Conservation (phyloP, 2,329 filamentous ascomycete species). For the Fusarium sp. region DNA sequence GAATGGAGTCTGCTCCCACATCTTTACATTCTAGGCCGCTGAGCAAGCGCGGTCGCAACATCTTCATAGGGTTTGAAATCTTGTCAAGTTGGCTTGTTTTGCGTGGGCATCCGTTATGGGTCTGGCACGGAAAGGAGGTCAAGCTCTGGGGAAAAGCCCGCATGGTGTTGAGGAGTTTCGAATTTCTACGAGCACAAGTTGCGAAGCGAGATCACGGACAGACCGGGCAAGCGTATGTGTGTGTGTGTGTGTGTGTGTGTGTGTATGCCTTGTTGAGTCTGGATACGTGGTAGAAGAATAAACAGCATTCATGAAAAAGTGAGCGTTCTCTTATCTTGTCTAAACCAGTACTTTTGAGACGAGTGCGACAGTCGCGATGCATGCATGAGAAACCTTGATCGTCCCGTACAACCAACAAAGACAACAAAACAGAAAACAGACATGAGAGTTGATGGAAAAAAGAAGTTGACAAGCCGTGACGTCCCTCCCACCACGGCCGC, state of each 20-base stretch:
- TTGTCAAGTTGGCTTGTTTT: conserved; percentile 16
- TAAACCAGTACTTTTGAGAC: conserved; percentile 43
- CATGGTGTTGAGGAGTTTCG: conserved; percentile 33
- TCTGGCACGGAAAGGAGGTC: conserved; percentile 27
- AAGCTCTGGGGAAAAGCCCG: conserved; percentile 34
- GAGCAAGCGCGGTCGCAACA: conserved; percentile 4
- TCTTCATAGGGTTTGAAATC: conserved; percentile 8
- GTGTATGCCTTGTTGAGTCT: not conserved
- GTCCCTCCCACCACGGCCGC: conserved; percentile 72
- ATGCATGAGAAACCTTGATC: conserved; percentile 41
- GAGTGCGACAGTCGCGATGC: conserved; percentile 39
- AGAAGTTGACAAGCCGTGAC: conserved; percentile 59
- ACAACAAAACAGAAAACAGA: conserved; percentile 37
- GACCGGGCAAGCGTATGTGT: not conserved
- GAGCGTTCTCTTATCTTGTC: conserved; percentile 45
- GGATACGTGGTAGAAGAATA: conserved; percentile 14
- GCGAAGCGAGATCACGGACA: not conserved
- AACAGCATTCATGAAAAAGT: conserved; percentile 36
- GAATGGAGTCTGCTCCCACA: conserved; percentile 9
- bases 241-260: not conserved
- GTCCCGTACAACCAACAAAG: conserved; percentile 35
- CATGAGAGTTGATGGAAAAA: conserved; percentile 34
- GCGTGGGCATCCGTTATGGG: conserved; percentile 30
- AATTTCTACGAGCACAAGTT: conserved; percentile 12
- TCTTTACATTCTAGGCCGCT: conserved; percentile 21